Conservation (phyloP, 139 green algal species). For the Micractinium sp. region DNA sequence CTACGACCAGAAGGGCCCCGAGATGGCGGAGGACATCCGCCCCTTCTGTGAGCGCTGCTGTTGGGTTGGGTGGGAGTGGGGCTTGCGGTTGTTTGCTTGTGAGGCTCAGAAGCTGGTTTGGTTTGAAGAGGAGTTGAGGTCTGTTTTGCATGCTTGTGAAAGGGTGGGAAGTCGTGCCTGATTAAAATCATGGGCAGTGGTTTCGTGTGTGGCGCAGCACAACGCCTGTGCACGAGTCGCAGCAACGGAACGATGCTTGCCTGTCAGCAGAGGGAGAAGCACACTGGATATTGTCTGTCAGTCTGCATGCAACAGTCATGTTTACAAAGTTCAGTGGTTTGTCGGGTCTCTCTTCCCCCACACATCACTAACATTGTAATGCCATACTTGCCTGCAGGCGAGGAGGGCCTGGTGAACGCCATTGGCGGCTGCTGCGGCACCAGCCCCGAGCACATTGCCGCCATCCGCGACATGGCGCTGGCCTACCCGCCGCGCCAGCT, state of each 20-base stretch:
- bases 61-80: background rate
- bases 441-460: constrained; percentile 90
- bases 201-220: no score
- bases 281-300: no score
- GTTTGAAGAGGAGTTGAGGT: no score
- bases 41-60: constrained; percentile 82
- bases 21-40: constrained; percentile 96
- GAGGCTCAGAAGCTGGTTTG: no score
- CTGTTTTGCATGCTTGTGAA: no score
- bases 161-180: no score
- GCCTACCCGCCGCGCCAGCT: constrained; percentile 73
- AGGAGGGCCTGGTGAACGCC: constrained; percentile 90
- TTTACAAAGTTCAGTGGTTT: background rate
- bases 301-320: no score
- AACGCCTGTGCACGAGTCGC: no score
- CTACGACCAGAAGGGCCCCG: constrained; percentile 95
- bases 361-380: background rate
- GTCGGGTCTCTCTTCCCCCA: background rate
- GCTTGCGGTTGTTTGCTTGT: no score
- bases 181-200: background rate
- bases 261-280: no score
- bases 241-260: no score
- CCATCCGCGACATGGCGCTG: constrained; percentile 69
- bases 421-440: constrained; percentile 97
- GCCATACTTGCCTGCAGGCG: constrained; percentile 42